Evolutionary conservation across 768 basidiomycete species (phyloP), one percentile per base, ranked within the genome.

Genomic region (Podaxis sp.): DNA sequence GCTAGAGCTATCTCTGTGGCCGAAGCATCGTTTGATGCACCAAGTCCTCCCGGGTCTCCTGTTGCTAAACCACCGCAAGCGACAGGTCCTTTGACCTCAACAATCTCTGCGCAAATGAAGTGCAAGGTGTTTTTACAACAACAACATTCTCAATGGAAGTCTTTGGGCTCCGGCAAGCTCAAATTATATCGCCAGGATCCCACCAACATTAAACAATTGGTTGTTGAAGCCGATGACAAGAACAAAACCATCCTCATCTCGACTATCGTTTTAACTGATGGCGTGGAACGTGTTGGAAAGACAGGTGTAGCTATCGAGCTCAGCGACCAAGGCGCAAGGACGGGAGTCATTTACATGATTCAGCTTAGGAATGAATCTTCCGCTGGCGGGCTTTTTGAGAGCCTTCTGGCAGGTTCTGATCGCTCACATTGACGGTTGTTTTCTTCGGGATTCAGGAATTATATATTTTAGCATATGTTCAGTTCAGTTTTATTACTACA

Each of bases 51-150:
- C 0, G 79, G 84, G 42, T 95, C 93, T 5, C 96, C 94, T 1
- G 78, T 83, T 3, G 79, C 83, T 62, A 83, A 88, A 65, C 75
- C 73, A 11, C 75, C 76, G 1, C 75, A 75, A 28, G 70, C 79
- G 6, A 71, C 81, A 7, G 93, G 89, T 3, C 92, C 94, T 1
- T 82, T 89, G 36, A 87, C 85, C 35, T 89, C 92, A 4, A 77
- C 85, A 10, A 79, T 98, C 63, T 85, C 91, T 7, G 93, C 91
- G 11, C 87, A 93, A 69, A 96, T 95, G 92, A 95, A 95, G 71
- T 98, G 96, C 83, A 99, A 98, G 73, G 89, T 98, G 23, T 99
- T 98, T 76, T 77, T 97, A 50, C 89, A 98, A 70, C 94, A 96
- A 68, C 87, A 92, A 37, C 95, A 98, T 69, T 89, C 90, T n/a